A percentile compares a stretch with the other conserved stretches of the same genome.
phyloP scores from a whole-genome alignment of 2,329 filamentous ascomycete species.

The Colletotrichum sp. region DNA sequence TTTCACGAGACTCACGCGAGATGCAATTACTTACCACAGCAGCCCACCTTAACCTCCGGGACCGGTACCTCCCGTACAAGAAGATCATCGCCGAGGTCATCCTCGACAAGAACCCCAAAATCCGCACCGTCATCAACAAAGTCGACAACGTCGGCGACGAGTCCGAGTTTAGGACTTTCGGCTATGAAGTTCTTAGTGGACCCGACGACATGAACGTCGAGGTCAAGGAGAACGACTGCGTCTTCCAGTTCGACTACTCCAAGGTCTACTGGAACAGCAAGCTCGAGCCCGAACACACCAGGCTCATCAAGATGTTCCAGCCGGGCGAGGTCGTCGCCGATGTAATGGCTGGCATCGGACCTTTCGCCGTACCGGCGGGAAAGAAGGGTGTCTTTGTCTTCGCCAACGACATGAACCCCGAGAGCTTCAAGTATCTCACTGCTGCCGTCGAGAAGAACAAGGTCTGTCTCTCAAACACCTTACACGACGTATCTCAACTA shows the following conservation, averaged over 20 bases:
- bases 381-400: conserved; percentile 91
- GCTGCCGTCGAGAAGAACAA: conserved; percentile 80
- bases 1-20: conserved; percentile 23
- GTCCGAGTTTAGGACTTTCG: conserved; percentile 89
- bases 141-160: conserved; percentile 84
- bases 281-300: conserved; percentile 85
- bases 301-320: conserved; percentile 77
- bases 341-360: conserved; percentile 96
- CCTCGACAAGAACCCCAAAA: conserved; percentile 83
- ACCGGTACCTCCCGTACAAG: conserved; percentile 85
- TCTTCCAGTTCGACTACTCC: conserved; percentile 91
- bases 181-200: conserved; percentile 87
- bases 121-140: conserved; percentile 96
- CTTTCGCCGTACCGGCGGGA: conserved; percentile 90
- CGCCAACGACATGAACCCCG: conserved; percentile 96
- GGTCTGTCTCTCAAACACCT: conserved; percentile 45
- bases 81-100: conserved; percentile 83
- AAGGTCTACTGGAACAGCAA: conserved; percentile 99
- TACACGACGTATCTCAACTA: not conserved
- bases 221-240: conserved; percentile 80
- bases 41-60: conserved; percentile 91
- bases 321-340: conserved; percentile 92
- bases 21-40: conserved; percentile 3
- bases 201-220: conserved; percentile 83
- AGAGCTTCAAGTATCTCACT: conserved; percentile 76